These are phyloP conservation scores for Rosellinia necatrix DNA, from an alignment of 2,329 filamentous ascomycete genomes.

Conservation along the genomic window DNA sequence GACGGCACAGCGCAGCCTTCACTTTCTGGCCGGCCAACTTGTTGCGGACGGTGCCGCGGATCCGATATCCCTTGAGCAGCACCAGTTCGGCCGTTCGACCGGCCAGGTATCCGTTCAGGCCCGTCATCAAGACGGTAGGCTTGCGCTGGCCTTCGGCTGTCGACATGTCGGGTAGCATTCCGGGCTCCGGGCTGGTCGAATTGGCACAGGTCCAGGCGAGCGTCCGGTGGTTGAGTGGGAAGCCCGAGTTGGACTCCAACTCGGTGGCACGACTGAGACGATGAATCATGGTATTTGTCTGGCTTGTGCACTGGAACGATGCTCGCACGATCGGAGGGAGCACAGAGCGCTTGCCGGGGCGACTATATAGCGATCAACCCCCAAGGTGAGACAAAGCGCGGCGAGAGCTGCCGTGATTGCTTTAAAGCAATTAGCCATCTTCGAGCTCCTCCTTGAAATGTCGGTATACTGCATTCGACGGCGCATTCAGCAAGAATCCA, in stretches of 20 bases:
- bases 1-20: slow-evolving; percentile 28
- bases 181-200: background rate
- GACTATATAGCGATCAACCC: background rate
- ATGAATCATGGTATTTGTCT: background rate
- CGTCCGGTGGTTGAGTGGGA: slow-evolving; percentile 6
- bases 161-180: slow-evolving; percentile 3
- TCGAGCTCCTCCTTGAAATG: too few relatives aligned
- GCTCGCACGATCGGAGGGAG: too few relatives aligned
- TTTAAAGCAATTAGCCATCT: background rate
- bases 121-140: slow-evolving; percentile 37
- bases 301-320: background rate
- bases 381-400: background rate
- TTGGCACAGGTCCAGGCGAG: slow-evolving; percentile 1
- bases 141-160: background rate
- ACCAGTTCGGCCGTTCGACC: slow-evolving; percentile 36
- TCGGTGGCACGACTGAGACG: background rate
- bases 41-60: slow-evolving; percentile 39
- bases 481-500: background rate
- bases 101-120: slow-evolving; percentile 39
- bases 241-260: slow-evolving; percentile 7
- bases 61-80: slow-evolving; percentile 34
- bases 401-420: background rate
- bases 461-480: too few relatives aligned
- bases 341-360: too few relatives aligned
- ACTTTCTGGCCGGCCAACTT: slow-evolving; percentile 33